Percentiles rank a stretch among this genome's conserved stretches.
phyloP scores from a whole-genome alignment of 495 filamentous ascomycete species.

The Tuber indicum region DNA sequence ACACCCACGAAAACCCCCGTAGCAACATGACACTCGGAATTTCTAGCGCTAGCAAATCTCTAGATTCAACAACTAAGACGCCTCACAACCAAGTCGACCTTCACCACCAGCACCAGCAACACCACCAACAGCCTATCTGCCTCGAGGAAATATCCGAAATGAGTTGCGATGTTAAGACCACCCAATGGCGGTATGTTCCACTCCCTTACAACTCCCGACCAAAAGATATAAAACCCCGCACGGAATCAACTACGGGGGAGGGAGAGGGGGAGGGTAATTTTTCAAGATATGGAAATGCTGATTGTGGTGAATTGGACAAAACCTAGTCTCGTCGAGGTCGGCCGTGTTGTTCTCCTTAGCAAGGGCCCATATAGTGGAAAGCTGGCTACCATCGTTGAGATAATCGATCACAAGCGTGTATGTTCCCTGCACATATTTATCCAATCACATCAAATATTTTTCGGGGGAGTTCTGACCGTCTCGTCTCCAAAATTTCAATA shows the following conservation, averaged over 20 bases:
- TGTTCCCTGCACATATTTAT: conserved; percentile 44
- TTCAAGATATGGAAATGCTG: conserved; percentile 14
- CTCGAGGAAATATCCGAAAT: conserved; percentile 26
- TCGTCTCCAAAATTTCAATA: conserved; percentile 43
- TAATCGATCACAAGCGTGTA: conserved; percentile 99
- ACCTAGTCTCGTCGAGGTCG: conserved; percentile 93
- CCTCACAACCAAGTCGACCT: conserved; percentile 30
- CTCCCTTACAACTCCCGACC: not conserved
- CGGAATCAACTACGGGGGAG: not conserved
- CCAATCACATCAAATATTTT: not conserved
- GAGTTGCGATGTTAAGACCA: conserved; percentile 39
- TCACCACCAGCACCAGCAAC: conserved; percentile 20
- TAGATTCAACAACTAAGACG: conserved; percentile 1
- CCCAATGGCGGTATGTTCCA: conserved; percentile 41
- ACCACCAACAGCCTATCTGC: conserved; percentile 14
- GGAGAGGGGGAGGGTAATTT: not conserved
- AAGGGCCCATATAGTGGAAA: conserved; percentile 70
- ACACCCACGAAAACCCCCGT: conserved; percentile 23
- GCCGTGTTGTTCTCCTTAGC: conserved; percentile 83
- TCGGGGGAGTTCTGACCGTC: not conserved
- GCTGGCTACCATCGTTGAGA: conserved; percentile 91
- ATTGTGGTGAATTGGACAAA: conserved; percentile 1
- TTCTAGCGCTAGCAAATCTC: conserved; percentile 22
- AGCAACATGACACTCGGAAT: conserved; percentile 22
- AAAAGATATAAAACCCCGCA: not conserved